Evolutionary conservation across 2,329 filamentous ascomycete species (phyloP), one percentile per base, ranked within the genome.

Genomic region (Xylariaceae sp.): DNA sequence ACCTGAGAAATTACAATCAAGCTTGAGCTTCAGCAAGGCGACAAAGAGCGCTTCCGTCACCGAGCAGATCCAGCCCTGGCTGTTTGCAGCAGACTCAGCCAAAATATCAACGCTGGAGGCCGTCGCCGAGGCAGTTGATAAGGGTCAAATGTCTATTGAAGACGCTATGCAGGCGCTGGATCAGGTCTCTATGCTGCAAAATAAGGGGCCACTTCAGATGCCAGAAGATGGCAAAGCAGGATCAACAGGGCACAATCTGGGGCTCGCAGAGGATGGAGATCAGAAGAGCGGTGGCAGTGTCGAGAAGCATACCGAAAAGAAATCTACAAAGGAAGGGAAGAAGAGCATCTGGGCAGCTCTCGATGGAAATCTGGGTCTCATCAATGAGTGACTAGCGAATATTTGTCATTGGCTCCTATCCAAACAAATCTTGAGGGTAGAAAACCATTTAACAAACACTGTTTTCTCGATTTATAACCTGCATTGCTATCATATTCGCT

Each of bases 61-160:
- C 17, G 71, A 68, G 28, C 76, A 77, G 39, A 76, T 85, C 45
- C 78, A 79, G 59, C 80, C 81, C 8, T 89, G 86, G 86, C 78
- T 85, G 7, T 79, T 78, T 63, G 84, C 86, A 1, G 81, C 84
- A 1, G 82, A 87, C 53, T 78, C 83, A 3, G 83, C 85, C 63
- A 86, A 85, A 64, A 82, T 86, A 51, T 73, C 78, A 2, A 86
- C 80, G 1, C 76, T 86, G 9, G 84, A 87, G 65, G 72, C 75
- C 7, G 82, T 88, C 9, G 80, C 82, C 7, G 84, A 87, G 66
- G 83, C 80, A 59, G 78, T 88, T 2, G 85, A 88, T 49, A 75
- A 79, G 49, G 85, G 85, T 0, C 81, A 86, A 63, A 66, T 81
- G 11, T 82, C 82, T 2, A 71, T 88, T 17, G 82, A 85, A 53